Evolutionary conservation across 1,284 basidiomycete genomes (phyloP), one percentile per base, ranked within the genome.

Genomic region (Volvariella volvacea): DNA sequence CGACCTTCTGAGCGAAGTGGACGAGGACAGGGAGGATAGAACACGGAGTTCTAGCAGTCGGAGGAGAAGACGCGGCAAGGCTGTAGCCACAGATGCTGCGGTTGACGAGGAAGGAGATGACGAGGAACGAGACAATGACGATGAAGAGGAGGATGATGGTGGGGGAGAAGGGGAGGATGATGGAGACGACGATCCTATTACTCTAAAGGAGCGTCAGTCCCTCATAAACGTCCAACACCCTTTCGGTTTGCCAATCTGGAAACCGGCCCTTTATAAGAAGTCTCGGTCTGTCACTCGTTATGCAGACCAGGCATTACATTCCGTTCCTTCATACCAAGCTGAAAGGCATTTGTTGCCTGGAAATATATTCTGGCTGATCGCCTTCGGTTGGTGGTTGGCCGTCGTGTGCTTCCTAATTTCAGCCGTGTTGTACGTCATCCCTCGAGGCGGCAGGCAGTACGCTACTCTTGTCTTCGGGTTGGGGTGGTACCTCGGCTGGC

Each of bases 231-330:
- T 97, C 60, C 92, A 97, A 62, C 96, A 99, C 65, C 96, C 96
- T 4, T 99, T 99, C 64, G 96, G 96, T 73, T 76, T 99, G 52
- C 96, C 92, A 38, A 98, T 99, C 60, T 99, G 96, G 96, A 99
- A 99, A 66, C 96, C 96, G 10, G 96, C 96, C 0, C 67, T 99
- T 43, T 99, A 99, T 80, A 95, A 96, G 67, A 99, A 99, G 64
- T 90, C 89, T 21, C 86, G 96, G 39, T 93, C 94, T 1, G 90
- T 99, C 52, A 97, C 95, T 36, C 88, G 94, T 45, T 86, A 93
- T 63, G 96, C 96, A 33, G 96, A 99, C 64, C 83, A 87, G 45
- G 96, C 90, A 0, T 77, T 99, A 2, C 96, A 99, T 62, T 82
- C 87, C 14, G 78, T 89, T 32, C 96, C 96, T 1, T 94, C 92